Evolutionary conservation across 768 basidiomycete species (phyloP).

Genomic region (Dendrothele bispora): DNA sequence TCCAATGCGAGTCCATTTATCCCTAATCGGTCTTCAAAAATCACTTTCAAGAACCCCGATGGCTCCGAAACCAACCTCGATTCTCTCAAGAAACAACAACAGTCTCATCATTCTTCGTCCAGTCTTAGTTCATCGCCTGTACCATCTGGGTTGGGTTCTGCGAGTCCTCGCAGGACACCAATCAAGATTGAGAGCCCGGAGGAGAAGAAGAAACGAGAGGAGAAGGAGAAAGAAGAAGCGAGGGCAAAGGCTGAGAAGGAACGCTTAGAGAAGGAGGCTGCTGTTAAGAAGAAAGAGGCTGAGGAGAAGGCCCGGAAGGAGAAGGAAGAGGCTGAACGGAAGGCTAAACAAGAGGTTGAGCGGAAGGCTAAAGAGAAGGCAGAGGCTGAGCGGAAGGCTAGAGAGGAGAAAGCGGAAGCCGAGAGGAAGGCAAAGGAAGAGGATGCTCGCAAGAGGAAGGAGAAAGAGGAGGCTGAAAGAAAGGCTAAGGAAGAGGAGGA

Average conservation of each 20-base stretch:
- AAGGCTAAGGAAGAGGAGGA: slow-evolving; percentile 43
- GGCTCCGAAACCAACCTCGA: slow-evolving; percentile 67
- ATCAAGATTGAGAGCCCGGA: slow-evolving; percentile 69
- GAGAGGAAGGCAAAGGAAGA: slow-evolving; percentile 34
- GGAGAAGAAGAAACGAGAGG: slow-evolving; percentile 48
- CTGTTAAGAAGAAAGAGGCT: slow-evolving; percentile 39
- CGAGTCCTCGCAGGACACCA: slow-evolving; percentile 38
- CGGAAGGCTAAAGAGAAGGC: slow-evolving; percentile 29
- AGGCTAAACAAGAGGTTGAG: slow-evolving; percentile 36
- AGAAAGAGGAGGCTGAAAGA: slow-evolving; percentile 41
- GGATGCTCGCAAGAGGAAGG: slow-evolving; percentile 26
- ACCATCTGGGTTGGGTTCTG: slow-evolving; percentile 29
- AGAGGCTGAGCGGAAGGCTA: slow-evolving; percentile 39
- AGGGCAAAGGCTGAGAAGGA: slow-evolving; percentile 31
- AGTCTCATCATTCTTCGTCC: slow-evolving; percentile 39
- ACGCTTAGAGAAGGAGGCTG: slow-evolving; percentile 27
- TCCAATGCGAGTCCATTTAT: slow-evolving; percentile 68
- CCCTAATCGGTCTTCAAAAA: slow-evolving; percentile 46
- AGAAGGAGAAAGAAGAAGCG: slow-evolving; percentile 40
- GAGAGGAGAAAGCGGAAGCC: slow-evolving; percentile 35
- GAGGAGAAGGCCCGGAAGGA: slow-evolving; percentile 43
- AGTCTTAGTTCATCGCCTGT: slow-evolving; percentile 29
- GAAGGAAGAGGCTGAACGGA: slow-evolving; percentile 34
- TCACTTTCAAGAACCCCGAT: slow-evolving; percentile 62
- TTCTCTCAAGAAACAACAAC: slow-evolving; percentile 50